Evolutionary conservation across 306 rosid genomes (phyloP), one percentile per base, ranked within the genome.

Genomic region (Lotus japonicus): DNA sequence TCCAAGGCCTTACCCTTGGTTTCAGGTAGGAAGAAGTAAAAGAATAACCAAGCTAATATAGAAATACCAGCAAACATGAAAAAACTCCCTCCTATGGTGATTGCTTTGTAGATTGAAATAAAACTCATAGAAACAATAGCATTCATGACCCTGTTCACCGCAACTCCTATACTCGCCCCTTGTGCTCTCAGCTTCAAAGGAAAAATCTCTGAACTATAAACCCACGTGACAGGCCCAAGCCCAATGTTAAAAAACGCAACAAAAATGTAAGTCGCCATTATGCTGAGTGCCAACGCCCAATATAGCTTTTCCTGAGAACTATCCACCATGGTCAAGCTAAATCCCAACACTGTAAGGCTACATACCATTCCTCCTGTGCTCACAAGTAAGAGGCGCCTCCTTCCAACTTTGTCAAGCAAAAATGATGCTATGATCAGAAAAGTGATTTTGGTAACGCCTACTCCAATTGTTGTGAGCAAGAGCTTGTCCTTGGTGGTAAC

Each of bases 151-250:
- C 97, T 81, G 8, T 88, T 90, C 73, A 90, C 92, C 0, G 86
- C 95, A 19, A 88, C 90, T 8, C 87, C 90, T 36, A 88, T 48
- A 33, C 92, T 76, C 2, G 61, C 70, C 2, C 95, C 97, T 11
- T 79, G 89, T 6, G 90, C 97, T 19, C 97, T 84, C 36, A 91
- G 50, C 74, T 26, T 84, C 77, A 78, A 12, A 1, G 97, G 97
- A 8, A 86, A 88, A 18, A 88, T 86, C 89, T 91, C 90, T 0
- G 89, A 53, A 31, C 88, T 79, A 43, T 91, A 91, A 1, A 91
- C 90, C 90, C 95, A 88, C 0, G 97, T 80, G 5, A 88, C 48
- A 9, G 97, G 97, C 11, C 82, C 97, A 12, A 91, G 77, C 7
- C 95, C 97, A 59, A 78, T 62, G 0, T 83, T 79, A 41, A 82